Conservation (phyloP, 108 stramenopile genomes). For the Schizochytrium sp. region DNA sequence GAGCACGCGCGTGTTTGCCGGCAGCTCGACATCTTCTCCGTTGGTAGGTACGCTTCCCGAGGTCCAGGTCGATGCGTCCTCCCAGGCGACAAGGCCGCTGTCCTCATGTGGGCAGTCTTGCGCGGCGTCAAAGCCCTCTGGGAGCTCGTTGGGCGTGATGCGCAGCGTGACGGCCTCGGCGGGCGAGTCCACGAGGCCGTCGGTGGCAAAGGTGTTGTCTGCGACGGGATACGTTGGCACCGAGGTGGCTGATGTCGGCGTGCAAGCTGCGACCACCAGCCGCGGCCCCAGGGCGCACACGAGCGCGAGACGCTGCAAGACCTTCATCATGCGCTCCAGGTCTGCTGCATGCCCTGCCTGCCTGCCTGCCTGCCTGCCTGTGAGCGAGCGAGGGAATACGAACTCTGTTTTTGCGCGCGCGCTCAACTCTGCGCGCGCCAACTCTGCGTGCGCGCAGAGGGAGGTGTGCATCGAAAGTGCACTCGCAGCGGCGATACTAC, state of each 20-base stretch:
- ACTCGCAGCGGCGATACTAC: no score
- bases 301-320: no score
- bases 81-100: neutral
- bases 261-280: neutral
- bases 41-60: neutral
- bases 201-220: neutral
- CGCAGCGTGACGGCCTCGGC: neutral
- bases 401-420: no score
- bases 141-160: neutral
- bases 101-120: neutral
- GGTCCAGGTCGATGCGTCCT: neutral
- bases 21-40: neutral
- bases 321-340: no score
- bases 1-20: neutral
- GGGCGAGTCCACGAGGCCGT: neutral
- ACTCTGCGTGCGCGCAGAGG: no score
- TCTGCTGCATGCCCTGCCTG: no score
- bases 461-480: no score
- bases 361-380: no score
- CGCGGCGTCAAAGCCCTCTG: neutral
- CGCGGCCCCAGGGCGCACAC: no score
- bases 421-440: no score
- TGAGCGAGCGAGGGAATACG: no score
- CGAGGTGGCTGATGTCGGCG: neutral
- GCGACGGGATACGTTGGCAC: neutral